phyloP scores from a whole-genome alignment of 1,284 basidiomycete species.

The Irpex sp. region DNA sequence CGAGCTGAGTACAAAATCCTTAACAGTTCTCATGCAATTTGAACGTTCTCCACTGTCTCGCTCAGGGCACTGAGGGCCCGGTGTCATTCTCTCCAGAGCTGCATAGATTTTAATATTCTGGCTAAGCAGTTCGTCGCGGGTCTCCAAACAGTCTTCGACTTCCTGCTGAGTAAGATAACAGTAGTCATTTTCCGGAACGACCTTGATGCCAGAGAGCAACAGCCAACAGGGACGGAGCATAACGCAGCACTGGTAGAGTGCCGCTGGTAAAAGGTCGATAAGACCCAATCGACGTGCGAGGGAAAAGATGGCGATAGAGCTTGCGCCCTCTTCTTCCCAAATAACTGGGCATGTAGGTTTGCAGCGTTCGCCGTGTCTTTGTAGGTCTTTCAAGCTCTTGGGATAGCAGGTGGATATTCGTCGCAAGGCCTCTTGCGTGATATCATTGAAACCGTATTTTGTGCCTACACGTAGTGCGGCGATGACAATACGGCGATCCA shows the following conservation, averaged over 20 bases:
- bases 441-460: neutral
- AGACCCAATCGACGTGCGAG: neutral
- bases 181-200: too few species aligned
- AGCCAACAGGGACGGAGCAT: too few species aligned
- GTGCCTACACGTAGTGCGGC: neutral
- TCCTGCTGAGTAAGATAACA: too few species aligned
- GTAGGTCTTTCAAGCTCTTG: neutral
- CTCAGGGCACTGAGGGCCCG: too few species aligned
- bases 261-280: neutral
- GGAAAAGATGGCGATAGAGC: neutral
- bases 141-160: too few species aligned
- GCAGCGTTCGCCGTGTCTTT: neutral
- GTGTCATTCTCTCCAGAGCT: too few species aligned
- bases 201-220: too few species aligned
- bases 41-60: neutral
- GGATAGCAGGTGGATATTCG: neutral
- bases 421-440: neutral
- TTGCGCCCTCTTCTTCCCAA: neutral
- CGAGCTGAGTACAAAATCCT: too few species aligned
- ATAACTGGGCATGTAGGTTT: neutral
- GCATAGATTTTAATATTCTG: too few species aligned
- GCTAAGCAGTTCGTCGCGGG: too few species aligned
- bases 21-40: too few species aligned
- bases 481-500: neutral
- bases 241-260: neutral